Base-by-base conservation (phyloP, 2,329 filamentous ascomycete genomes). In the Fusarium setosum region DNA sequence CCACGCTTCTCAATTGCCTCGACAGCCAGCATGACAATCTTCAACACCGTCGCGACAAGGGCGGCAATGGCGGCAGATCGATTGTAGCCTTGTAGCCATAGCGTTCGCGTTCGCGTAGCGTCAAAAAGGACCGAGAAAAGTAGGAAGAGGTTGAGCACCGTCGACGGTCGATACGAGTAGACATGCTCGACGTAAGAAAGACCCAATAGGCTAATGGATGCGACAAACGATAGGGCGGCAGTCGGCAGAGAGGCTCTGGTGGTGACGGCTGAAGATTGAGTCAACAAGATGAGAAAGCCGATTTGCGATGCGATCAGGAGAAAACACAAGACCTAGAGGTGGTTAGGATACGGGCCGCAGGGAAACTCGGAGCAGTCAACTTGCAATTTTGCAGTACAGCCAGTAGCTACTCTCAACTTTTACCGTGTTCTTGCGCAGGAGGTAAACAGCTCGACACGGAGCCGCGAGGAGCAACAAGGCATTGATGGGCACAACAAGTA, bases 401-500 rank as follows among this genome's bases (percentile, higher is more conserved):
- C 65, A 68, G 32, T 42, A 24, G 21, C 31, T 71, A 3, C n/a
- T 48, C 2, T 71, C 57, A 4, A 71, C 64, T 35, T 70, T 71
- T 1, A 71, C 58, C 1, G 20, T 56, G 0, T 67, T 60, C 21
- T 71, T 71, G 24, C 56, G 66, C 38, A 71, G 0, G 0, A 71
- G 62, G 50, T 68, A 71, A 0, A 55, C 2, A 1, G 31, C 51
- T 18, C 69, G 64, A 35, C 38, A 67, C 1, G 76, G 76, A 1
- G 61, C 72, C 5, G 60, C 61, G 17, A 78, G 26, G 5, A 79
- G 63, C 2, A 79, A 56, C 10, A 74, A 3, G 2, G 40, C 63
- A 2, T 72, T 69, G 2, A 74, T 71, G 0, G 72, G 69, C 13
- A 74, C 61, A 40, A 69, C 57, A 18, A 79, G 72, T 13, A 79